Percentiles rank a stretch among this genome's conserved stretches.
phyloP scores from a whole-genome alignment of 2,329 filamentous ascomycete genomes.

The Paraphaeosphaeria minitans region DNA sequence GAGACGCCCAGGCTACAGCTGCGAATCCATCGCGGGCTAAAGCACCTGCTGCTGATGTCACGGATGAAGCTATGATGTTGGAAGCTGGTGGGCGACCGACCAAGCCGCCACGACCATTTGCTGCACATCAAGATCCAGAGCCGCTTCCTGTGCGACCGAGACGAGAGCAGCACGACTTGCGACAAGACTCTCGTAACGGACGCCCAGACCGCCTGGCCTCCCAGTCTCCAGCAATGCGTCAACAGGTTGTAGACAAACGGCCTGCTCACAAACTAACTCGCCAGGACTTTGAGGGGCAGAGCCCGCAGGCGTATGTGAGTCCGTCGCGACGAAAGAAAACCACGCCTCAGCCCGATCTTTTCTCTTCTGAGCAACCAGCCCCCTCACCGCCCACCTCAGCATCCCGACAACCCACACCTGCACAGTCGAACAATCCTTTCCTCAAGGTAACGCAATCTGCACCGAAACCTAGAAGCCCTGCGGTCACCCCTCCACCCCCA shows the following conservation, averaged over 20 bases:
- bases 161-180: conserved; percentile 27
- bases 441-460: conserved; percentile 31
- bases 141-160: conserved; percentile 29
- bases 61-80: conserved; percentile 73
- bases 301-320: conserved; percentile 83
- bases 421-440: conserved; percentile 48
- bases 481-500: conserved; percentile 49
- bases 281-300: conserved; percentile 78
- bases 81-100: conserved; percentile 68
- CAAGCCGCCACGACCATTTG: conserved; percentile 40
- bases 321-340: conserved; percentile 79
- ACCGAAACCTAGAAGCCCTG: conserved; percentile 40
- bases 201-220: conserved; percentile 45
- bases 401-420: conserved; percentile 40
- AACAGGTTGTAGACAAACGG: conserved; percentile 37
- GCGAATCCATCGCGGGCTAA: conserved; percentile 24
- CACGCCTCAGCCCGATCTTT: conserved; percentile 62
- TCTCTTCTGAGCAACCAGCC: conserved; percentile 49
- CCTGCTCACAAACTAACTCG: conserved; percentile 69
- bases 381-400: conserved; percentile 25
- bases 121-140: conserved; percentile 30
- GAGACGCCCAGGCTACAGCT: conserved; percentile 61
- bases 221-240: conserved; percentile 48
- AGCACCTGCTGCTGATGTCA: conserved; percentile 39
- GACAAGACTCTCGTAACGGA: conserved; percentile 25